These are phyloP conservation scores for Euphorbia pulcherrima DNA, from an alignment of 345 rosid genomes.

Conservation along the genomic window DNA sequence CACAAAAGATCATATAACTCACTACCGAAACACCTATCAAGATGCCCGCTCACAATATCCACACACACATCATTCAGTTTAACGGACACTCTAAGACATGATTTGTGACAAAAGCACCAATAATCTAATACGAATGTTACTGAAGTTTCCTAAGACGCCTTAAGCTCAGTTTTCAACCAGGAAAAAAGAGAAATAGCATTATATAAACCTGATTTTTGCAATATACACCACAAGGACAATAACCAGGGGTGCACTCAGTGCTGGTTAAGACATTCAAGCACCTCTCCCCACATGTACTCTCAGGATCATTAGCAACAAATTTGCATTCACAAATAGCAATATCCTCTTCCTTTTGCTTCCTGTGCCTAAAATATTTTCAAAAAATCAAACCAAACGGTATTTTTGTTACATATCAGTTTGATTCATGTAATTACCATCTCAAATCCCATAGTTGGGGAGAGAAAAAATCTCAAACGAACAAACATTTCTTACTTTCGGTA, in stretches of 20 bases:
- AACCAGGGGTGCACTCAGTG: constrained; percentile 84
- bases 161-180: too few species aligned
- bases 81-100: neutral
- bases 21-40: neutral
- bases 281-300: constrained; percentile 80
- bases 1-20: neutral
- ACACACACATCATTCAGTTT: neutral
- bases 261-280: constrained; percentile 84
- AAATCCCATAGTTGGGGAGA: neutral
- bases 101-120: too few species aligned
- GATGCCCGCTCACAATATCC: neutral
- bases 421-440: neutral
- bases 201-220: constrained; percentile 80
- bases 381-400: neutral
- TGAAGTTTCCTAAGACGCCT: too few species aligned
- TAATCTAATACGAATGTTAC: too few species aligned
- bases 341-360: constrained; percentile 92
- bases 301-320: constrained; percentile 59
- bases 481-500: constrained; percentile 53
- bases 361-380: constrained; percentile 48
- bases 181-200: neutral
- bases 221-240: constrained; percentile 65
- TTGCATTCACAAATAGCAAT: constrained; percentile 79
- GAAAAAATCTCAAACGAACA: too few species aligned
- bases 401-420: neutral